Conservation (phyloP, 2,329 filamentous ascomycete species). For the Pseudogymnoascus sp. region DNA sequence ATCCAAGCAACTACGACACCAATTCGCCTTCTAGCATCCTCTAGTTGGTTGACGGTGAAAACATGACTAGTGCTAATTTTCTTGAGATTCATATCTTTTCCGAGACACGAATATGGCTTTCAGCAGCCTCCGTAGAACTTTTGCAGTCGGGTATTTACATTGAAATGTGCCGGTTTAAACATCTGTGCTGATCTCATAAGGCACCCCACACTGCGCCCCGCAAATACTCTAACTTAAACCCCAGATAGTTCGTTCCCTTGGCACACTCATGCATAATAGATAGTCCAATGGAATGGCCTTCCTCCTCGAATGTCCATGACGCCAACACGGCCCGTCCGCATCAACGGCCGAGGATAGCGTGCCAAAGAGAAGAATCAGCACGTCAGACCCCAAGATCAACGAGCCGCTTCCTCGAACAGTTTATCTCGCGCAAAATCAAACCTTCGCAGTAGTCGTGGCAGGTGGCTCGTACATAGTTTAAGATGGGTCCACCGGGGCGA, state of each 20-base stretch:
- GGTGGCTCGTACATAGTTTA: not conserved
- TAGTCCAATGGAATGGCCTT: not conserved
- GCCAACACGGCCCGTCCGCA: not conserved
- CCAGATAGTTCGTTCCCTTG: not conserved
- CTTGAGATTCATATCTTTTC: not conserved
- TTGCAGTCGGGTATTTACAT: not conserved
- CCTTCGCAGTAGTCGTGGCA: not conserved
- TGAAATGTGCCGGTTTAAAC: not conserved
- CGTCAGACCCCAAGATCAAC: not conserved
- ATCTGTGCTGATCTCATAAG: not conserved
- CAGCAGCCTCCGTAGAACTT: not conserved
- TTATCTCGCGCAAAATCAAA: not conserved
- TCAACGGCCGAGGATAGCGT: not conserved
- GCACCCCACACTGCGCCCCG: not conserved
- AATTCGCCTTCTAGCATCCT: not conserved
- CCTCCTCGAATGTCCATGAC: not conserved
- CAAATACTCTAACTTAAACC: not conserved
- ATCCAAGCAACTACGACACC: not conserved
- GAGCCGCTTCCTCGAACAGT: not conserved
- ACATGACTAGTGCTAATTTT: not conserved
- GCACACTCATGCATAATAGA: not conserved
- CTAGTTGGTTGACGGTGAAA: not conserved
- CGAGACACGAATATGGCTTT: not conserved
- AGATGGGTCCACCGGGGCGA: not conserved
- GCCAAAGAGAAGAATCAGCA: not conserved